Base-by-base conservation (phyloP, 1,284 basidiomycete species). In the Thelephora terrestris region DNA sequence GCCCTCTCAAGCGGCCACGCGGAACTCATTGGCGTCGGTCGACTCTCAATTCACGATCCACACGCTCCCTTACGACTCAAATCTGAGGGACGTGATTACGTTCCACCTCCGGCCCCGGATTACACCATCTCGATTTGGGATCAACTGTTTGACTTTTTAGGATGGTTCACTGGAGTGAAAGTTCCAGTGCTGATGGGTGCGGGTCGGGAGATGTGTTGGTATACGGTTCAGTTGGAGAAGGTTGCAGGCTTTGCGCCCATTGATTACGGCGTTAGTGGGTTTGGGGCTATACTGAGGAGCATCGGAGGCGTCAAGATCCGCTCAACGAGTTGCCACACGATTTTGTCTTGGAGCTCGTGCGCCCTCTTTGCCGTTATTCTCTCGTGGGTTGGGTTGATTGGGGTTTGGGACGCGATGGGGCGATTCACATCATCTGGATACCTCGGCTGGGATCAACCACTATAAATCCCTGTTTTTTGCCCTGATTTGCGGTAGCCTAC, bases 1-100 rank as follows among this genome's bases (percentile, higher is more conserved):
- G 86, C 76, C 4, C 67, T 86, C 17, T 56, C 57, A 0, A 64
- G 69, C 16, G 65, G 62, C 10, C 76, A 87, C 54, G 75, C 87
- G 0, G 75, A 93, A 59, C 69, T 91, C 24, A 69, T 91, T 25
- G 91, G 91, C 1, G 69, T 93, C 21, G 91, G 81, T n/a, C 71
- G 91, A 48, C 70, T 71, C 2, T 74, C 88, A 1, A 67, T 87
- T 7, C 61, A 82, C 3, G 73, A 72, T 50, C 90, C 90, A 0
- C 65, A 78, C 44, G 66, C 91, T 14, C 66, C 66, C 2, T 49
- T 53, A 17, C 51, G 50, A 14, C 51, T 61, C 10, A 27, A 47
- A 34, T 18, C 40, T 14, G 9, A 9, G 9, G 40, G 18, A 29
- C 43, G 40, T 16, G 29, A 43, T 3, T 17, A 35, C 24, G 46